Evolutionary conservation across 2,329 filamentous ascomycete species (phyloP).

Genomic region (Apiospora pterosperma): DNA sequence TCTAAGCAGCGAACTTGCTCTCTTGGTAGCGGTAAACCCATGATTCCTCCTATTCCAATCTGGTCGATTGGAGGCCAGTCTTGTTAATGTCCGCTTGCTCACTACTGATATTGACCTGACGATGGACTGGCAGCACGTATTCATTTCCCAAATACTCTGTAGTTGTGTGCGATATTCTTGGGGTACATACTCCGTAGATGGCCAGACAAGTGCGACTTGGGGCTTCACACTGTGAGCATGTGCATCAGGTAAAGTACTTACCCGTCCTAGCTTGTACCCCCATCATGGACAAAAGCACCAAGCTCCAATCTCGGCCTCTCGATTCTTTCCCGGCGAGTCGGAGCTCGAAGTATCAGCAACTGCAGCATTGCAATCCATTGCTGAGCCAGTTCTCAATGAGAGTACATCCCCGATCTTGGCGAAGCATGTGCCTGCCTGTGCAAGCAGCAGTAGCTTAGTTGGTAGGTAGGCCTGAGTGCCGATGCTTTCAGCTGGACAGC

Average conservation of each 20-base stretch:
- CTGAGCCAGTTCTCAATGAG: background rate
- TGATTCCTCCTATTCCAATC: background rate
- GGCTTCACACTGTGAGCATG: background rate
- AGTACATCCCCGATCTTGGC: background rate
- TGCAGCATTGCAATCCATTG: background rate
- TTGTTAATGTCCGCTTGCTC: no score
- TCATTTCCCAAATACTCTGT: background rate
- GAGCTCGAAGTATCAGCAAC: no score
- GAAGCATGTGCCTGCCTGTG: background rate
- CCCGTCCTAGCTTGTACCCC: no score
- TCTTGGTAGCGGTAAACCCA: background rate
- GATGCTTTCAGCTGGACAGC: background rate
- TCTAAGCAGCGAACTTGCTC: background rate
- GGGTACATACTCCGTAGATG: background rate
- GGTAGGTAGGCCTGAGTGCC: background rate
- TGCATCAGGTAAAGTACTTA: background rate
- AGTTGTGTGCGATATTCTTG: constrained; percentile 1
- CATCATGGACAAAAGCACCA: background rate
- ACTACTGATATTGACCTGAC: background rate
- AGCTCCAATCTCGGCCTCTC: background rate
- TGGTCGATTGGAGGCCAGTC: background rate
- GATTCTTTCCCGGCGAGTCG: background rate
- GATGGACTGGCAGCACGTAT: no score
- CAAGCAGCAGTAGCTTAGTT: background rate
- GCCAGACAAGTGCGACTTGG: background rate